Evolutionary conservation across 768 basidiomycete species (phyloP), one percentile per base, ranked within the genome.

Genomic region (Sporobolomyces phaffii): DNA sequence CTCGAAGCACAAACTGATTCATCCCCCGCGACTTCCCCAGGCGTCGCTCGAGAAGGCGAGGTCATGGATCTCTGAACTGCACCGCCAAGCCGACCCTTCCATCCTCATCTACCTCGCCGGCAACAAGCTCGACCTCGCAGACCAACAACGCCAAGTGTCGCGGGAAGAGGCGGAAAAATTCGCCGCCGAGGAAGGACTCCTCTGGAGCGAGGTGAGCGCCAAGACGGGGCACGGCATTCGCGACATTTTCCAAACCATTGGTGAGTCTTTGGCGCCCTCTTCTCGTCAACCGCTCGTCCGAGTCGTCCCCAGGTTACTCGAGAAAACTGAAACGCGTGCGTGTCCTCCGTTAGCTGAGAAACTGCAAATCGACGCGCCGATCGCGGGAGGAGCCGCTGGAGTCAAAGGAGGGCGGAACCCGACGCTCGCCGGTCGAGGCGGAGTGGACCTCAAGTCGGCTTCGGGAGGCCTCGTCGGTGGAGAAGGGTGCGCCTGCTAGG

Each of bases 41-140:
- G 82, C 90, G 28, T 94, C 93, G 3, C 84, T 94, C 69, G 90
- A 94, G 81, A 96, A 94, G 80, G 94, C 94, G 33, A 87, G 88
- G 73, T 86, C 87, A 70, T 98, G 94, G 94, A 93, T 98, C 76
- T 84, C 89, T 57, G 93, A 97, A 78, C 85, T 98, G 3, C 92
- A 96, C 76, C 90, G 93, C 60, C 93, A 97, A 80, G 94, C 93
- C 62, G 94, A 98, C 77, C 93, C 94, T 10, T 89, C 87, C 48
- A 97, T 96, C 81, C 85, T 94, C 74, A 94, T 98, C 77, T 89
- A 91, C 44, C 85, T 98, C 40, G 94, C 91, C 65, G 94, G 94
- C 52, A 98, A 98, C 83, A 98, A 98, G 80, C 79, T 86, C 33
- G 94, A 98, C 79, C 81, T 97, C 29, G 82, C 85, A 26, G 48